phyloP scores from a whole-genome alignment of 2,329 filamentous ascomycete genomes.

The Aspergillus pseudonomiae region DNA sequence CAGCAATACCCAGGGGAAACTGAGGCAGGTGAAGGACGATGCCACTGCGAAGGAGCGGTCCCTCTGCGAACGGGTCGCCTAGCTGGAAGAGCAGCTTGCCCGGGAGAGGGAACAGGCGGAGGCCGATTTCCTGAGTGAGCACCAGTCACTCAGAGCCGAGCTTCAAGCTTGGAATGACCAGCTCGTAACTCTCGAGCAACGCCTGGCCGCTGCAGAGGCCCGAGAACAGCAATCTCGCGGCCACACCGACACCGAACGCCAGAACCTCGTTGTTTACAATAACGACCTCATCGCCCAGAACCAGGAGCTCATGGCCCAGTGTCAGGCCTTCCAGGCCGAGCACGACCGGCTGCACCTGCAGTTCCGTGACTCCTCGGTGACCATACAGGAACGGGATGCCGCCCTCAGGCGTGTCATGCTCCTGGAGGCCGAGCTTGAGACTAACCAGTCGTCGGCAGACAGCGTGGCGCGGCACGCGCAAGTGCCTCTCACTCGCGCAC shows the following conservation, averaged over 20 bases:
- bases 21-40: slow-evolving; percentile 6
- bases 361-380: background rate
- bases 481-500: background rate
- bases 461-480: slow-evolving; percentile 9
- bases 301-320: background rate
- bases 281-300: slow-evolving; percentile 6
- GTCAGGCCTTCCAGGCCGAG: slow-evolving; percentile 1
- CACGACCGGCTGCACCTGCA: background rate
- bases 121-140: slow-evolving; percentile 4
- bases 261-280: background rate
- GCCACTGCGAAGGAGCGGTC: slow-evolving; percentile 1
- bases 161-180: slow-evolving; percentile 7
- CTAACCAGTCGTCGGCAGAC: background rate
- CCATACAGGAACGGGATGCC: slow-evolving; percentile 12
- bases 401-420: background rate
- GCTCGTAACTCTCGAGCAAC: slow-evolving; percentile 7
- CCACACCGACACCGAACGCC: slow-evolving; percentile 3
- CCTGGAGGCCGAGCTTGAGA: slow-evolving; percentile 9
- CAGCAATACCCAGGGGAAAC: background rate
- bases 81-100: slow-evolving; percentile 16
- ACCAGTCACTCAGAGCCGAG: slow-evolving; percentile 13
- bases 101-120: slow-evolving; percentile 2
- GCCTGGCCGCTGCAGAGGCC: slow-evolving; percentile 10
- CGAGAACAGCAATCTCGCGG: background rate
- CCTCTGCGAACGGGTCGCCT: slow-evolving; percentile 8